Base-by-base conservation (phyloP, 169 alveolate genomes). In the Eimeria brunetti region DNA sequence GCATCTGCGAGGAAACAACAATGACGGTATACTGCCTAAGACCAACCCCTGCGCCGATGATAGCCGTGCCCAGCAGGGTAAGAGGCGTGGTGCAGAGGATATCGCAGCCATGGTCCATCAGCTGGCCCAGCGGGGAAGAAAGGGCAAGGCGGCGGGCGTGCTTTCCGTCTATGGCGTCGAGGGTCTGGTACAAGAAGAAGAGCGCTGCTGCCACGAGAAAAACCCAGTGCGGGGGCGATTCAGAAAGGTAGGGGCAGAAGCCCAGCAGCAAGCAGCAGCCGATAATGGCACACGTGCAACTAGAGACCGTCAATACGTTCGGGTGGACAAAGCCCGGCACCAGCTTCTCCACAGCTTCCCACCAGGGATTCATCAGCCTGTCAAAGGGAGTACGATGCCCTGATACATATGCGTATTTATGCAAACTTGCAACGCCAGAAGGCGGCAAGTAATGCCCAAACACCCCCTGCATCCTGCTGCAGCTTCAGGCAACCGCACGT, bases 101-200 rank as follows among this genome's bases (percentile, higher is more conserved):
- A 95, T 98, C 99, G 88, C 98, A 97, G 41, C 99, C 99, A 92
- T 98, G 99, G 95, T 98, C 99, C 89, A 98, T 96, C 41, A 98
- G 95, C 96, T 97, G 98, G 53, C 99, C 99, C 60, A 98, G 96
- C 2, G 99, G 98, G 30, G 98, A 96, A 41, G 98, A 94, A 30
- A 98, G 96, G 56, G 95, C 94, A 14, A 98, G 97, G 69, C 98
- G 96, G 69, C 99, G 95, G 60, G 99, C 99, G 51, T 98, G 98
- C 89, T 98, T 98, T 38, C 99, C 99, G 91, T 98, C 99, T 33
- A 98, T 95, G 11, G 99, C 98, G 95, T 98, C 99, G n/a, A 97
- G 94, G 9, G 99, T 97, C 94, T 98, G 97, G 49, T 81, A 83
- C 33, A 92, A 76, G 64, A 92, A 92, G 60, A 92, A 81, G 88